phyloP scores from a whole-genome alignment of 78 protist genomes.

The Cavenderia fasciculata region DNA sequence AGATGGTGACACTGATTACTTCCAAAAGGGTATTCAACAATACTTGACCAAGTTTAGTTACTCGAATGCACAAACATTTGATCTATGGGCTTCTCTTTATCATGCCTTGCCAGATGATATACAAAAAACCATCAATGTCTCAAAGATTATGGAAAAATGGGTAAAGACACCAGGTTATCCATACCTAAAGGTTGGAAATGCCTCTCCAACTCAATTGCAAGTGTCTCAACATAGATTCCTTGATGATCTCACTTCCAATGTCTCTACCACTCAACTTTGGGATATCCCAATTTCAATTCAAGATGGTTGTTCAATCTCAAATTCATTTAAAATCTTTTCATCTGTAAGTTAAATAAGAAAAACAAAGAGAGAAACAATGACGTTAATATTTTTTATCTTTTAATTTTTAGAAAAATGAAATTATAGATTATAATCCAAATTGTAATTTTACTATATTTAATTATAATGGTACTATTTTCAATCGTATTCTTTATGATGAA shows the following conservation, averaged over 20 bases:
- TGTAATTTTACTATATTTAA: background rate
- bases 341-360: too few relatives aligned
- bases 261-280: background rate
- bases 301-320: background rate
- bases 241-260: background rate
- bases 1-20: conserved; percentile 38
- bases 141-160: conserved; percentile 45
- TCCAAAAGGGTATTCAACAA: conserved; percentile 79
- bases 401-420: too few relatives aligned
- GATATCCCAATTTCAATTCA: conserved; percentile 3
- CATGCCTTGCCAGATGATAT: background rate
- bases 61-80: conserved; percentile 79
- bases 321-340: too few relatives aligned
- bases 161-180: conserved; percentile 28
- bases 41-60: conserved; percentile 80
- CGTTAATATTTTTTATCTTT: too few relatives aligned
- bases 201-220: background rate
- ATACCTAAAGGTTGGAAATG: background rate
- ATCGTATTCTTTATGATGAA: conserved; percentile 1
- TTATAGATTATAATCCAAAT: too few relatives aligned
- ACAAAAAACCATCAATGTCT: background rate
- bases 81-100: conserved; percentile 28
- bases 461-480: conserved; percentile 2
- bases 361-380: too few relatives aligned
- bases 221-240: conserved; percentile 20